Base-by-base conservation (phyloP, 176 grass and related monocot species). In the Oryza coarctata region DNA sequence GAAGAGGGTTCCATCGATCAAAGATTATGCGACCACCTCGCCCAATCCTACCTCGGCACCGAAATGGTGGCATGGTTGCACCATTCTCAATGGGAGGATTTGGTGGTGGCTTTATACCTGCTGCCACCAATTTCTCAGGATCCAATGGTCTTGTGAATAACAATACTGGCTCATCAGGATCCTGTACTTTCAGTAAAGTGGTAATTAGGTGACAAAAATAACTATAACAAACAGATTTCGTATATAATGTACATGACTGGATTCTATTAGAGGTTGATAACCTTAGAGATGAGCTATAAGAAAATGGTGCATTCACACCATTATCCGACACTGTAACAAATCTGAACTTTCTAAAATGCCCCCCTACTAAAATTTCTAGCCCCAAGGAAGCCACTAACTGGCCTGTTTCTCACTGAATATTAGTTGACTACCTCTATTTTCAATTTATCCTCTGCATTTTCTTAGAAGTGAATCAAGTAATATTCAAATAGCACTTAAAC, bases 21-120 rank as follows among this genome's bases (percentile, higher is more conserved):
- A 99, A 95, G 74, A 99, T 88, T 69, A 99, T 88, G 60, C 96
- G 93, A n/a, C 96, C 96, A 4, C 96, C 96, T 86, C 96, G 87
- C 44, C 96, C 96, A 58, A 99, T 95, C 74, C 96, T 88, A 74
- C 91, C 89, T 68, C 76, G 89, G 71, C 89, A 94, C 4, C 79
- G 74, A 78, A 85, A 98, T 58, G 85, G 76, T 33, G 90, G 73
- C 27, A 73, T 22, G 0, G 84, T 52, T 18, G 79, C 83, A 60
- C 85, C 87, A 92, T 95, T 84, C 82, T 93, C 93, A 25, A 76
- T 45, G 22, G 88, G 76, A 69, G 87, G 93, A 88, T 80, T 87
- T 55, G 72, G 63, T 73, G 88, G 89, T 5, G 71, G 89, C 64
- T 82, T 86, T 61, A 99, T 95, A 63, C 93, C 92, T 2, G 81